A percentile compares a stretch with the other conserved stretches of the same genome.
Conservation (phyloP, 306 rosid genomes). For the Cucumis cinereus region DNA sequence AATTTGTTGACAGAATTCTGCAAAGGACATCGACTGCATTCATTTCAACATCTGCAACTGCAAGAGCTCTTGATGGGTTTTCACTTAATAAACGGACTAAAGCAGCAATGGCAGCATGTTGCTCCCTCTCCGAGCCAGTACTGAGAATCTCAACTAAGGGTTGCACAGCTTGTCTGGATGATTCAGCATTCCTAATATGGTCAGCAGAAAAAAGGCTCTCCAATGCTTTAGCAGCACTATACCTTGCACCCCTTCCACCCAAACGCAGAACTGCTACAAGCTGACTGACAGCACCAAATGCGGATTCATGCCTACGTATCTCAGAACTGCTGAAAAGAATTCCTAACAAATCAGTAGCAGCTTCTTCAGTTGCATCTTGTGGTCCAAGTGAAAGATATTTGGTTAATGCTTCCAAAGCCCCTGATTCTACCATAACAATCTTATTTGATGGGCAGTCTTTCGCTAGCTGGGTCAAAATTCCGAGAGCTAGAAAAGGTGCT, state of each 20-base stretch:
- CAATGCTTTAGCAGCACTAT: slow-evolving; percentile 93
- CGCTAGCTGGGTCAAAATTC: slow-evolving; percentile 69
- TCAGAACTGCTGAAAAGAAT: slow-evolving; percentile 91
- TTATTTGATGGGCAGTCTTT: slow-evolving; percentile 88
- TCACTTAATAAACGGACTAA: slow-evolving; percentile 86
- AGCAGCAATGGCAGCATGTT: slow-evolving; percentile 97
- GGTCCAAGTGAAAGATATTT: slow-evolving; percentile 96
- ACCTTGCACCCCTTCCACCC: slow-evolving; percentile 95
- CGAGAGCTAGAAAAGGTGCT: slow-evolving; percentile 94
- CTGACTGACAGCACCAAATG: slow-evolving; percentile 89
- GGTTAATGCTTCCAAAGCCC: slow-evolving; percentile 86
- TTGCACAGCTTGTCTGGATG: slow-evolving; percentile 88
- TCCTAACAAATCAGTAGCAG: slow-evolving; percentile 92
- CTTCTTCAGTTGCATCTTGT: slow-evolving; percentile 95
- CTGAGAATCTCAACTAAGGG: slow-evolving; percentile 97
- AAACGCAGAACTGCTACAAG: slow-evolving; percentile 96
- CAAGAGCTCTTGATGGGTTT: slow-evolving; percentile 91
- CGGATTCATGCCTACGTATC: slow-evolving; percentile 82
- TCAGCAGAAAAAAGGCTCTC: slow-evolving; percentile 96
- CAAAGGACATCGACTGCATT: slow-evolving; percentile 99
- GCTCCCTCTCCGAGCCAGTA: slow-evolving; percentile 92
- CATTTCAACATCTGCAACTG: slow-evolving; percentile 97
- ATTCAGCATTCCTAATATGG: slow-evolving; percentile 89
- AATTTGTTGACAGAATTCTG: slow-evolving; percentile 78
- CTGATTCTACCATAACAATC: slow-evolving; percentile 91